Base-by-base conservation (phyloP, 805 yeast genomes). In the Candida pini region DNA sequence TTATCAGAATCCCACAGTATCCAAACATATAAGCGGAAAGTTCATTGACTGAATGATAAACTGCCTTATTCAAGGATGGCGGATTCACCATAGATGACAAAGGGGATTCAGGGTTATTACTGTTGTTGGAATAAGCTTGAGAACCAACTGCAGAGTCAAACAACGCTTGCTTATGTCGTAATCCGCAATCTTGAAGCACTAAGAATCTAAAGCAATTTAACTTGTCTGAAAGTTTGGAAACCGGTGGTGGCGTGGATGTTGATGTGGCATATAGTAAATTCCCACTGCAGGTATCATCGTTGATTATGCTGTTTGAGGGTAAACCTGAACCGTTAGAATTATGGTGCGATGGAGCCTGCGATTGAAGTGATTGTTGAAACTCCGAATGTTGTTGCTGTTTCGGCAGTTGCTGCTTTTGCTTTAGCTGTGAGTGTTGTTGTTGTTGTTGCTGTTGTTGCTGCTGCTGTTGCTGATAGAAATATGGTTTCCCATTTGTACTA, bases 21-120 rank as follows among this genome's bases (percentile, higher is more conserved):
- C 81, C 81, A 52, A 73, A 74, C 72, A 74, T 71, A 43, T 64
- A 70, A 36, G 69, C 69, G 18, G 70, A 64, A 15, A 74, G 45
- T 39, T 74, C 78, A 36, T 54, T 57, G 16, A 59, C 42, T 13
- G 67, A 60, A 41, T 73, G 76, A 35, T 62, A 58, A 3, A 56
- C 54, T 12, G 64, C 50, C 24, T 60, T 53, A 26, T 61, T 44
- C 20, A 46, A 16, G 16, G 30, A 21, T 15, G 18, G 33, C 13
- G 34, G 20, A n/a, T 30, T 28, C 7, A 21, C n/a, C 2, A 27
- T 18, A 18, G 31, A 15, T 9, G 21, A 9, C 14, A 28, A 10
- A 10, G 15, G 30, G 12, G 18, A 16, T 20, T 18, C 5, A 16
- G 13, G 10, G 9, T 19, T 12, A 32, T 39, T 35, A 30, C 25